Base-by-base conservation (phyloP, 495 filamentous ascomycete genomes). In the Lepraria neglecta region DNA sequence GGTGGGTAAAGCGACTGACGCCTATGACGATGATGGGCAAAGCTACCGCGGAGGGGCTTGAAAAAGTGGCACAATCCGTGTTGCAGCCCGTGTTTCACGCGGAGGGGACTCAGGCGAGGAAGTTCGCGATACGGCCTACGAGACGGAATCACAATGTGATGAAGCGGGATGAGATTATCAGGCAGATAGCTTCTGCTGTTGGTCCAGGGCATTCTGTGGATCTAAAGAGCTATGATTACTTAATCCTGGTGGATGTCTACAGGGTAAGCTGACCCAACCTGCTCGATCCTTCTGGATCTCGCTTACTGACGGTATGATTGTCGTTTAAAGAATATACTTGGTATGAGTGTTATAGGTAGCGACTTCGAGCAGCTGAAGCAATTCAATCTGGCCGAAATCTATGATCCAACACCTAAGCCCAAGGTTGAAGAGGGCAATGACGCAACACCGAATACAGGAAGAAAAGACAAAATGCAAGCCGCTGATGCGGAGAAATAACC, bases 121-220 rank as follows among this genome's bases (percentile, higher is more conserved):
- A 77, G 89, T 98, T 90, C 68, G 94, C 94, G 24, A 97, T 99
- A 62, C 88, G 92, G 9, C 88, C 91, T 42, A 86, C 82, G 4
- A 80, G 92, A 47, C 84, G 95, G 59, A 87, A 90, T 69, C 88
- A 96, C 67, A 84, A 79, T 51, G 81, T 79, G 14, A 79, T 97
- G 61, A 87, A 82, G 64, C 78, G 94, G 48, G 84, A 90, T 61
- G 69, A 71, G 5, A 75, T 97, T 50, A 97, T 99, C 71, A 84
- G 88, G 64, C 83, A 81, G 43, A 80, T 97, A 33, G 94, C 94
- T 3, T 77, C 79, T 38, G 73, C 76, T 14, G 85, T 89, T 28
- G 87, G 87, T 0, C 69, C 76, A 10, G 74, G 78, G 38, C 95
- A 97, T 70, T 87, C 83, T 24, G 94, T 97, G 56, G 85, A 96